Evolutionary conservation across 2,329 filamentous ascomycete species (phyloP).

Genomic region (Orbilia ellipsospora): DNA sequence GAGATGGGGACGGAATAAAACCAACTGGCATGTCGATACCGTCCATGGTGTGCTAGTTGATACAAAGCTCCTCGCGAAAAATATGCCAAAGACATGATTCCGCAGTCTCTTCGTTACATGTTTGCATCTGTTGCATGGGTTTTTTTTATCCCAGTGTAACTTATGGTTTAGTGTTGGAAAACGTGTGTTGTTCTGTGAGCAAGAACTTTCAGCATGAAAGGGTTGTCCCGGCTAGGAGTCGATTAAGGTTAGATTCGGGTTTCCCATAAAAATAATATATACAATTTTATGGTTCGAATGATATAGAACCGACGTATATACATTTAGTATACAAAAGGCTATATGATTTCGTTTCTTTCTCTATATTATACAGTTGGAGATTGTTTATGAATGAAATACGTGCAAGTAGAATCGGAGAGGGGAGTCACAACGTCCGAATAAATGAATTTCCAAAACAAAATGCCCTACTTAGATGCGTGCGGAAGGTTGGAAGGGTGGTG

Average conservation of each 20-base stretch:
- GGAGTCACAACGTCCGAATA: constrained; percentile 16
- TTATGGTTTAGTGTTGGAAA: background rate
- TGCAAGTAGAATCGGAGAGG: constrained; percentile 30
- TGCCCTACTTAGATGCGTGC: background rate
- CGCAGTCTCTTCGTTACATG: background rate
- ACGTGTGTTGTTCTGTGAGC: constrained; percentile 1
- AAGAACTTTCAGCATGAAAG: too few species aligned
- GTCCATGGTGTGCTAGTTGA: background rate
- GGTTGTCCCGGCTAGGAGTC: too few species aligned
- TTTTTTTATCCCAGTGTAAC: background rate
- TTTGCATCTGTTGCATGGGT: background rate
- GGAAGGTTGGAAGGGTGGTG: background rate
- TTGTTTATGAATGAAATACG: constrained; percentile 5
- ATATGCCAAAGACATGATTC: constrained; percentile 3
- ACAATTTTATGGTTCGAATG: background rate
- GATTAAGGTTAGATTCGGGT: background rate
- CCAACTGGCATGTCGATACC: background rate
- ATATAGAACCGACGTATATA: constrained; percentile 6
- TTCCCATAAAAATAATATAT: too few species aligned
- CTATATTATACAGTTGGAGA: constrained; percentile 50
- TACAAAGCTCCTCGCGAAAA: background rate
- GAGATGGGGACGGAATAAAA: background rate
- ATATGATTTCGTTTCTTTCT: constrained; percentile 20
- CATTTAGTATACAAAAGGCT: constrained; percentile 22
- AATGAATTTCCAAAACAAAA: background rate